These are phyloP conservation scores for Stephanocyclus meneghinianus DNA, from an alignment of 352 stramenopile genomes.

Conservation along the genomic window DNA sequence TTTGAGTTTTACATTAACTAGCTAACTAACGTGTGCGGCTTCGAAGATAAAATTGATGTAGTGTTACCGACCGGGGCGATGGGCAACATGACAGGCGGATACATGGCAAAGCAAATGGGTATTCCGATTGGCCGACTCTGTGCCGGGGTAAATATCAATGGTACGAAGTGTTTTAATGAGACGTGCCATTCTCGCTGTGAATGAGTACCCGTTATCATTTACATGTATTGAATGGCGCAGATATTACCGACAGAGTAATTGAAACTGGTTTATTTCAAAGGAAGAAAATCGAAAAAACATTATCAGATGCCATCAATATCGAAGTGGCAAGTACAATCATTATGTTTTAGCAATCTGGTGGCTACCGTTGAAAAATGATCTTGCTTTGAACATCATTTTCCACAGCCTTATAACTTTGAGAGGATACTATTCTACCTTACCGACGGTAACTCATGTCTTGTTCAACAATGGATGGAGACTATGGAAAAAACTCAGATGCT, in stretches of 20 bases:
- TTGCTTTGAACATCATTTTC: not conserved
- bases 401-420: conserved; percentile 81
- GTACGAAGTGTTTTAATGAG: conserved; percentile 5
- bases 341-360: not conserved
- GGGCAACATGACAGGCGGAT: conserved; percentile 75
- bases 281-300: conserved; percentile 69
- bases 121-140: conserved; percentile 69
- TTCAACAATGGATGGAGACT: conserved; percentile 66
- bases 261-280: conserved; percentile 64
- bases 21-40: not conserved
- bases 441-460: conserved; percentile 44
- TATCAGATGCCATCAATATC: conserved; percentile 84
- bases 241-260: conserved; percentile 72
- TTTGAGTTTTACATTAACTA: not conserved
- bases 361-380: not conserved
- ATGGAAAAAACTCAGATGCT: conserved; percentile 60
- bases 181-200: not conserved
- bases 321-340: conserved; percentile 58
- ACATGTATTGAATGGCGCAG: conserved; percentile 4
- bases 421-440: conserved; percentile 79
- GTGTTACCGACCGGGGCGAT: conserved; percentile 82
- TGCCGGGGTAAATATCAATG: conserved; percentile 78
- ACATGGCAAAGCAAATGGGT: conserved; percentile 78
- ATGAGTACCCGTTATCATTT: no score
- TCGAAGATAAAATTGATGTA: conserved; percentile 64